phyloP scores from a whole-genome alignment of 1,284 basidiomycete species.

The Malassezia globosa region DNA sequence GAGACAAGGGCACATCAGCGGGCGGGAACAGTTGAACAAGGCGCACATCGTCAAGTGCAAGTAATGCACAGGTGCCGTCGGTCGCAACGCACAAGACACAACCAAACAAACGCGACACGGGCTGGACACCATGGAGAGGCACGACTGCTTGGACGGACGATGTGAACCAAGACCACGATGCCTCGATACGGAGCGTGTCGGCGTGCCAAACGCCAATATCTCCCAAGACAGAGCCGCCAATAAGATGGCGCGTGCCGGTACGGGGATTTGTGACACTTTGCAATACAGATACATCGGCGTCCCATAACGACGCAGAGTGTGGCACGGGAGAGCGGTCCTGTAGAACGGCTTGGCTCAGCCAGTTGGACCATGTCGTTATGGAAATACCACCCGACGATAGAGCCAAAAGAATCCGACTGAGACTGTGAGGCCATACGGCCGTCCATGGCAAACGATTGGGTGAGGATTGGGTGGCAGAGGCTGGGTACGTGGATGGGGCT shows the following conservation, averaged over 20 bases:
- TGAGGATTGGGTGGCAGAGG: no score
- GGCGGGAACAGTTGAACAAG: constrained; percentile 71
- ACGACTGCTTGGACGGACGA: constrained; percentile 57
- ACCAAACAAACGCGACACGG: constrained; percentile 57
- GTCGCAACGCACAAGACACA: constrained; percentile 63
- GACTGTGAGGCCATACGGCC: not conserved
- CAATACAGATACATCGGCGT: constrained; percentile 3
- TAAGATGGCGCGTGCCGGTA: constrained; percentile 14
- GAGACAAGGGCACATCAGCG: constrained; percentile 52
- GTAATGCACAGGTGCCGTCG: constrained; percentile 70
- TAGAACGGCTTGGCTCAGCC: no score
- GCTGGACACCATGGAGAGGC: constrained; percentile 52
- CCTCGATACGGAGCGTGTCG: constrained; percentile 58
- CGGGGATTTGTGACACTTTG: constrained; percentile 15
- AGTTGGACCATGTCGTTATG: not conserved
- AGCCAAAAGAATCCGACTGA: constrained; percentile 3
- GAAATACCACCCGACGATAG: not conserved
- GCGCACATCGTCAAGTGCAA: constrained; percentile 58
- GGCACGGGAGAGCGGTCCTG: no score
- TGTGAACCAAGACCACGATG: constrained; percentile 61
- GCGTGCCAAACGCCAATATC: constrained; percentile 52
- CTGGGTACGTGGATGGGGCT: no score
- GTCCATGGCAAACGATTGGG: not conserved
- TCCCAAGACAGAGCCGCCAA: constrained; percentile 20
- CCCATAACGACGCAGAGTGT: constrained; percentile 3